A percentile compares a stretch with the other conserved stretches of the same genome.
These are phyloP conservation scores for Alternaria ethzedia DNA, from an alignment of 2,329 filamentous ascomycete species.

Conservation along the genomic window DNA sequence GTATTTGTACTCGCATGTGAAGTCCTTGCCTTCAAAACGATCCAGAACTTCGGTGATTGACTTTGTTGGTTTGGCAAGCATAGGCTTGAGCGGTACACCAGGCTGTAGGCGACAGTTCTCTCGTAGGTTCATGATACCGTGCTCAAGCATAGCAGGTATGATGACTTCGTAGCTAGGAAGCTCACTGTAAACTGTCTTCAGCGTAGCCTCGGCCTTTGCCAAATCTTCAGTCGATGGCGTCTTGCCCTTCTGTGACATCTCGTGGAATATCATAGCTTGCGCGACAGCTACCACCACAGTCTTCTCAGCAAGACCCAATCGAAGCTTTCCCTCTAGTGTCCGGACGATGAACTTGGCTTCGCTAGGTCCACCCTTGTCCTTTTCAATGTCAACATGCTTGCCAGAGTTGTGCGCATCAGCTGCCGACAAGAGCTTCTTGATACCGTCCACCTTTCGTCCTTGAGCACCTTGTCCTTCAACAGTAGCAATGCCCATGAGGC, in stretches of 20 bases:
- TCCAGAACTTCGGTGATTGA: conserved; percentile 97
- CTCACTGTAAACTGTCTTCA: conserved; percentile 96
- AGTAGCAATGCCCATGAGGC: conserved; percentile 86
- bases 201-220: conserved; percentile 79
- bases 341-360: conserved; percentile 94
- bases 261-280: conserved; percentile 86
- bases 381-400: conserved; percentile 76
- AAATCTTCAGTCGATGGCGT: conserved; percentile 76
- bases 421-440: conserved; percentile 94
- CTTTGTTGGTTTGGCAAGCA: conserved; percentile 98
- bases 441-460: conserved; percentile 86
- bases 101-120: conserved; percentile 91
- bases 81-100: conserved; percentile 94
- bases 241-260: conserved; percentile 73
- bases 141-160: conserved; percentile 83
- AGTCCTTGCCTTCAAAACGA: conserved; percentile 91
- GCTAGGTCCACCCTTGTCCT: conserved; percentile 91
- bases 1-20: conserved; percentile 99
- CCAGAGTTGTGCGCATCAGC: conserved; percentile 76
- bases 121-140: conserved; percentile 82
- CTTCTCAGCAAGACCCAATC: conserved; percentile 88
- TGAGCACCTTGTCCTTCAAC: conserved; percentile 86
- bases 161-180: conserved; percentile 95
- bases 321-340: conserved; percentile 91
- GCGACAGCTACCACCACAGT: conserved; percentile 89